Percentiles rank a stretch among this genome's conserved stretches.
phyloP scores from a whole-genome alignment of 2,329 filamentous ascomycete species.

The Amauroascus verrucosus region DNA sequence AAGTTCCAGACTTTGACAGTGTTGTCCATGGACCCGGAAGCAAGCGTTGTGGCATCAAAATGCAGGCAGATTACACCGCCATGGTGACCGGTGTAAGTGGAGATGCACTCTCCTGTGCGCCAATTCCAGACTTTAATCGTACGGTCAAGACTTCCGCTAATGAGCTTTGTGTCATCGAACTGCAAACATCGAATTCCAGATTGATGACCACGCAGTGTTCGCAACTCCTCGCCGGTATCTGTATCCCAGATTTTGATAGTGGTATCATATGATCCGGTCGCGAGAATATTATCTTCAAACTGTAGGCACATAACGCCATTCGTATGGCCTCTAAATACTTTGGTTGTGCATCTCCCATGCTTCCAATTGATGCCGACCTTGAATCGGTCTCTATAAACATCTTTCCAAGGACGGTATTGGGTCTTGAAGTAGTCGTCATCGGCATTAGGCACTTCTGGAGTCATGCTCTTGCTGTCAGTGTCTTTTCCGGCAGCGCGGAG shows the following conservation, averaged over 20 bases:
- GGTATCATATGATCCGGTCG: conserved; percentile 87
- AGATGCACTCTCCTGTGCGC: conserved; percentile 78
- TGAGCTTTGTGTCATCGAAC: conserved; percentile 83
- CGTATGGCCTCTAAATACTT: conserved; percentile 72
- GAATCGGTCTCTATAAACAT: conserved; percentile 90
- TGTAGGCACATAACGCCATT: conserved; percentile 76
- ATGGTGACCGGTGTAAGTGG: conserved; percentile 66
- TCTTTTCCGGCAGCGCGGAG: conserved; percentile 36
- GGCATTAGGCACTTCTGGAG: neutral
- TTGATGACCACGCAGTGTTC: conserved; percentile 74
- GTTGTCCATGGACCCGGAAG: conserved; percentile 79
- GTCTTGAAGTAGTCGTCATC: conserved; percentile 42
- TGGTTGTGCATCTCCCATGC: conserved; percentile 76
- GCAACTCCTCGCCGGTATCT: conserved; percentile 72
- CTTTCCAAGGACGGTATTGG: conserved; percentile 71
- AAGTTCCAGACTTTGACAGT: conserved; percentile 92
- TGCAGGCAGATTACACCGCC: conserved; percentile 79
- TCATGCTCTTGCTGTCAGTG: neutral
- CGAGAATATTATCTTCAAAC: conserved; percentile 81
- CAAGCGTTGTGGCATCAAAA: conserved; percentile 73
- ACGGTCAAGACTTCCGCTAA: conserved; percentile 78
- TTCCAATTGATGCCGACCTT: conserved; percentile 98
- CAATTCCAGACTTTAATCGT: conserved; percentile 95
- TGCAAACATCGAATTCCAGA: conserved; percentile 79
- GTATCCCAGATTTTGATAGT: conserved; percentile 97